phyloP scores from a whole-genome alignment of 2,329 filamentous ascomycete genomes.

The Talaromyces rugulosus region DNA sequence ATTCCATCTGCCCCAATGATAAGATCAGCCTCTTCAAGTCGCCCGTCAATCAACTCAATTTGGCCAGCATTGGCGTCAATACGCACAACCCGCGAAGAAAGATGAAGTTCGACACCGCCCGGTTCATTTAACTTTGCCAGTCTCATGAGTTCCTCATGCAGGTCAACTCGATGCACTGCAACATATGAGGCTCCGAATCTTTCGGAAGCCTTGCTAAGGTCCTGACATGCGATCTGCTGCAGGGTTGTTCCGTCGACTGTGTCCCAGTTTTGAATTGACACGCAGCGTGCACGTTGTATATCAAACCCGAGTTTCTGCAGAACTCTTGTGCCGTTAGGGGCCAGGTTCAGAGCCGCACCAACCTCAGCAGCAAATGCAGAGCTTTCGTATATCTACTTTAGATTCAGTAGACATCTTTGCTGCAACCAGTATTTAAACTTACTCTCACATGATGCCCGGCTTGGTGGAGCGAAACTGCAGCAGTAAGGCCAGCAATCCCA shows the following conservation, averaged over 20 bases:
- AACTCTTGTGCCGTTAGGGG: conserved; percentile 24
- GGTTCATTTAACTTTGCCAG: conserved; percentile 10
- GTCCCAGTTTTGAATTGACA: conserved; percentile 17
- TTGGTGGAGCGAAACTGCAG: conserved; percentile 25
- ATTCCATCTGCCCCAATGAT: conserved; percentile 31
- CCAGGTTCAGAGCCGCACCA: conserved; percentile 26
- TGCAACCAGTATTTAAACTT: not conserved
- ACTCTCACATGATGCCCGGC: conserved; percentile 23
- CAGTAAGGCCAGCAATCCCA: conserved; percentile 27
- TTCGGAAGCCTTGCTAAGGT: conserved; percentile 12
- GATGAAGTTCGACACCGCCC: conserved; percentile 16
- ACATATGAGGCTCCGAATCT: conserved; percentile 21
- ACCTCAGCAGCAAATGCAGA: conserved; percentile 25
- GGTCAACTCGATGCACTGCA: conserved; percentile 24
- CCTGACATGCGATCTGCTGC: conserved; percentile 5
- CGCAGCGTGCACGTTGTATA: conserved; percentile 21
- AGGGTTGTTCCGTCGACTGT: conserved; percentile 19
- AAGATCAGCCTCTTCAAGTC: conserved; percentile 23
- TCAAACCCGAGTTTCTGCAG: conserved; percentile 24
- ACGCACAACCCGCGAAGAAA: conserved; percentile 18
- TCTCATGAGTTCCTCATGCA: conserved; percentile 23
- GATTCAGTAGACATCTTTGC: not conserved
- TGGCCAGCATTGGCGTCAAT: conserved; percentile 20
- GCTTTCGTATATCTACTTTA: conserved; percentile 24
- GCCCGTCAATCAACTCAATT: conserved; percentile 18